Conservation (phyloP, 345 rosid genomes). For the Gossypium herbaceum region DNA sequence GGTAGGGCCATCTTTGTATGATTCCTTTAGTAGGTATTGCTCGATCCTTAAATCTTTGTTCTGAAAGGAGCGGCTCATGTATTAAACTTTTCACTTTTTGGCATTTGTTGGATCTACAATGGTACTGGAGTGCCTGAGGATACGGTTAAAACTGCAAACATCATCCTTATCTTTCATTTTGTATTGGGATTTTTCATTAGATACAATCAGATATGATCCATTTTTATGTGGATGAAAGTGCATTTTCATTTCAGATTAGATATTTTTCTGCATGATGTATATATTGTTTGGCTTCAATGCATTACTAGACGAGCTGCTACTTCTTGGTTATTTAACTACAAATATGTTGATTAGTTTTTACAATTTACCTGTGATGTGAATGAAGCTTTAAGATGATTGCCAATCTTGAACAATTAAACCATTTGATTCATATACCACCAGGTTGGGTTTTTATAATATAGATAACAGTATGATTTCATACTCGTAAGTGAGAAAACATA, state of each 20-base stretch:
- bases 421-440: not conserved
- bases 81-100: not conserved
- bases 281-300: not conserved
- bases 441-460: not conserved
- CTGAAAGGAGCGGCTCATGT: conserved; percentile 10
- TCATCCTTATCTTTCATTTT: not conserved
- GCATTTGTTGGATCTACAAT: conserved; percentile 12
- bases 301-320: not conserved
- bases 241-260: not conserved
- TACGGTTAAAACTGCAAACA: not conserved
- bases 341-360: not conserved
- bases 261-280: not conserved
- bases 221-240: conserved; percentile 10
- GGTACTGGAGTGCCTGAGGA: conserved; percentile 11
- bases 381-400: no score
- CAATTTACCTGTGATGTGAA: no score
- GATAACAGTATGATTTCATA: no score
- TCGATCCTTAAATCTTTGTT: conserved; percentile 3
- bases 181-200: conserved; percentile 12
- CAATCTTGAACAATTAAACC: not conserved
- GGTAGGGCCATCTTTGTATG: conserved; percentile 14
- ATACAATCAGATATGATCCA: conserved; percentile 12
- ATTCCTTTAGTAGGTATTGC: conserved; percentile 1
- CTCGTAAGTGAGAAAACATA: not conserved
- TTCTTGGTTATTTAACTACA: not conserved